Evolutionary conservation across 1,139 yeast genomes (phyloP).

Genomic region (Debaryomyces nepalensis): DNA sequence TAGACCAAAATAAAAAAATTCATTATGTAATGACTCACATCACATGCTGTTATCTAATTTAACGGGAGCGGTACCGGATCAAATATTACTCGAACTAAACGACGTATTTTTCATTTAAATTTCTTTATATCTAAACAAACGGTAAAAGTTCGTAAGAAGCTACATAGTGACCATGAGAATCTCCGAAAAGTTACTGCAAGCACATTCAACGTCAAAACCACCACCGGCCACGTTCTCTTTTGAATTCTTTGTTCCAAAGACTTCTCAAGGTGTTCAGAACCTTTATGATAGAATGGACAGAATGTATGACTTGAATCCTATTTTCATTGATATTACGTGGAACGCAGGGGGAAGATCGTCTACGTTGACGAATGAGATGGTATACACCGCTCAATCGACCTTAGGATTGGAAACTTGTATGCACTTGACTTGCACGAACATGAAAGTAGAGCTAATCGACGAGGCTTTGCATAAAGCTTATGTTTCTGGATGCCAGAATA

Average conservation of each 20-base stretch:
- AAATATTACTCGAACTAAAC: background rate
- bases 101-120: slow-evolving; percentile 4
- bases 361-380: slow-evolving; percentile 84
- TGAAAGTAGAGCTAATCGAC: slow-evolving; percentile 82
- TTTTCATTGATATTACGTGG: slow-evolving; percentile 96
- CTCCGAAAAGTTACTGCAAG: slow-evolving; percentile 49
- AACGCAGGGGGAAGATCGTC: slow-evolving; percentile 94
- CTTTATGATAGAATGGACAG: slow-evolving; percentile 96
- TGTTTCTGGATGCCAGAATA: slow-evolving; percentile 92
- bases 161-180: slow-evolving; percentile 40
- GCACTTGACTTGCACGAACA: slow-evolving; percentile 97
- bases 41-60: slow-evolving; percentile 8
- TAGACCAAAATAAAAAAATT: slow-evolving; percentile 1
- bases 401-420: slow-evolving; percentile 95
- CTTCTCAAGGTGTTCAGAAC: slow-evolving; percentile 95
- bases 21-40: slow-evolving; percentile 10
- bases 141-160: slow-evolving; percentile 1
- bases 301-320: slow-evolving; percentile 91
- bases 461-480: slow-evolving; percentile 85
- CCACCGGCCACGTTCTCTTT: slow-evolving; percentile 80
- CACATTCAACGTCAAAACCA: slow-evolving; percentile 41
- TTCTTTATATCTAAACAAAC: background rate
- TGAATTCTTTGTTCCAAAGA: slow-evolving; percentile 98
- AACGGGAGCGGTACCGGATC: slow-evolving; percentile 11
- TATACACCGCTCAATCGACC: slow-evolving; percentile 88